A percentile compares a stretch with the other conserved stretches of the same genome.
Evolutionary conservation across 495 filamentous ascomycete species (phyloP).

Genomic region (Neohortaea acidophila): DNA sequence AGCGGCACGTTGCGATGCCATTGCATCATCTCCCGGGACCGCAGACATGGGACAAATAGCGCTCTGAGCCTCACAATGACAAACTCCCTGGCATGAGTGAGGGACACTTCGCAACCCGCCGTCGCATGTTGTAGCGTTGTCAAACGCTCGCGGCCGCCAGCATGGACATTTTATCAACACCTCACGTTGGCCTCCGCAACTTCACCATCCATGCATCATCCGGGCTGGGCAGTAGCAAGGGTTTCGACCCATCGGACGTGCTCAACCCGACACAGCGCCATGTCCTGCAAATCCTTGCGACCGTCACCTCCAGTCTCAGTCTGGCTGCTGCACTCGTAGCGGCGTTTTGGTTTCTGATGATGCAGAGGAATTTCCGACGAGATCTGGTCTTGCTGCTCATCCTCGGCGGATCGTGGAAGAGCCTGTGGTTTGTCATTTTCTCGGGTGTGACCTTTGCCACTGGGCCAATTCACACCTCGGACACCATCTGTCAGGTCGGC

Average conservation of each 20-base stretch:
- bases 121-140: no score
- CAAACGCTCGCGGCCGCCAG: no score
- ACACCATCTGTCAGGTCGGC: slow-evolving; percentile 47
- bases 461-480: slow-evolving; percentile 33
- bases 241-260: slow-evolving; percentile 7
- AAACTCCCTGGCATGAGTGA: no score
- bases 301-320: slow-evolving; percentile 34
- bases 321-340: slow-evolving; percentile 35
- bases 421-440: slow-evolving; percentile 48
- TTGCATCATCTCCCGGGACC: no score
- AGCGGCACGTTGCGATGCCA: no score
- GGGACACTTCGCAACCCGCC: no score
- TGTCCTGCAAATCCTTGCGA: slow-evolving; percentile 20
- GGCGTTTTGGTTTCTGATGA: slow-evolving; percentile 59
- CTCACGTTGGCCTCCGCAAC: not conserved
- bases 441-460: slow-evolving; percentile 36
- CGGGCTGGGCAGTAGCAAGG: not conserved
- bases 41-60: no score
- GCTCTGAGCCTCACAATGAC: no score
- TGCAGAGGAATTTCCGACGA: slow-evolving; percentile 55
- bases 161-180: no score
- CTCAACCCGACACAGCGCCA: slow-evolving; percentile 13
- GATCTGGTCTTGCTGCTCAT: slow-evolving; percentile 27
- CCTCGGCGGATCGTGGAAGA: slow-evolving; percentile 52
- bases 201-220: not conserved